phyloP scores from a whole-genome alignment of 768 basidiomycete species.

The Russula foetens region DNA sequence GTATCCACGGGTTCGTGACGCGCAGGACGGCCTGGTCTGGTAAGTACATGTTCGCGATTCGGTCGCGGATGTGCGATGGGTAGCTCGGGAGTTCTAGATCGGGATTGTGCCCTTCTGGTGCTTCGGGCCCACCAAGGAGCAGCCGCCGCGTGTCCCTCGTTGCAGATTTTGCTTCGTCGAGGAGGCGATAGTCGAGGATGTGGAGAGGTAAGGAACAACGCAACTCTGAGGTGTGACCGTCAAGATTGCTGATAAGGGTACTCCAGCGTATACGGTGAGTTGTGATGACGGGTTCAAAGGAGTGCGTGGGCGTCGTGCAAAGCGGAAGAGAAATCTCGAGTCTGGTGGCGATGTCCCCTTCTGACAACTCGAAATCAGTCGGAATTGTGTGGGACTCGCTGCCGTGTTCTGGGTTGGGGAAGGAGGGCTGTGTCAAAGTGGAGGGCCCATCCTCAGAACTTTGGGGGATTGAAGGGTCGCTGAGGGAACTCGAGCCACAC shows the following conservation, averaged over 20 bases:
- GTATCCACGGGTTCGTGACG: slow-evolving; percentile 56
- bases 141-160: slow-evolving; percentile 72
- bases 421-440: neutral
- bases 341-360: slow-evolving; percentile 49
- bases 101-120: slow-evolving; percentile 42
- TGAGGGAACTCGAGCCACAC: neutral
- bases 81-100: slow-evolving; percentile 82
- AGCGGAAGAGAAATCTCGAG: slow-evolving; percentile 54
- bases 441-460: slow-evolving; percentile 6
- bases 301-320: slow-evolving; percentile 59
- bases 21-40: slow-evolving; percentile 56
- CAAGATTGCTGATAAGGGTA: slow-evolving; percentile 72
- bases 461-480: neutral
- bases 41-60: slow-evolving; percentile 73
- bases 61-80: slow-evolving; percentile 80
- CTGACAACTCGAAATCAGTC: slow-evolving; percentile 24
- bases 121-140: slow-evolving; percentile 39
- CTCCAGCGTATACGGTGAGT: slow-evolving; percentile 77
- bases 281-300: slow-evolving; percentile 65
- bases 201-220: slow-evolving; percentile 88
- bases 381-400: slow-evolving; percentile 5
- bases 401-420: neutral
- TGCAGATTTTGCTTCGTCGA: slow-evolving; percentile 65
- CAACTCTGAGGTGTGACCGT: slow-evolving; percentile 92
- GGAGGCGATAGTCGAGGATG: slow-evolving; percentile 64